phyloP scores from a whole-genome alignment of 2,329 filamentous ascomycete species.

The Beauveria brongniartii region DNA sequence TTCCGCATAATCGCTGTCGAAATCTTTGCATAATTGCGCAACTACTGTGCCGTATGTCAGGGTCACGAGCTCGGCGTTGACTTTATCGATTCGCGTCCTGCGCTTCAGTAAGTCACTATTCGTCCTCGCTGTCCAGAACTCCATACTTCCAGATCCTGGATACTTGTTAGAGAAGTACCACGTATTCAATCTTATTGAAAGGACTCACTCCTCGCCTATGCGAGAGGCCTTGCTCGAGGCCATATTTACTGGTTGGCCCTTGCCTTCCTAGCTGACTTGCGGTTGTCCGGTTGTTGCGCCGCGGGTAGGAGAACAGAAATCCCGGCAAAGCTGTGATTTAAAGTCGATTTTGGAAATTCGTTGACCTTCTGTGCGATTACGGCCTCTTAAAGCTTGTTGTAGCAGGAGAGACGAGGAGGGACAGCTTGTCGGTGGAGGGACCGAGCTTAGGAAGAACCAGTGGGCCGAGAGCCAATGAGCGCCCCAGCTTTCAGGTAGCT shows the following conservation, averaged over 20 bases:
- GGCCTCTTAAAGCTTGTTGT: not conserved
- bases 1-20: slow-evolving; percentile 85
- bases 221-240: slow-evolving; percentile 53
- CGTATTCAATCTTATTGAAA: slow-evolving; percentile 15
- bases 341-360: not conserved
- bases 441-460: slow-evolving; percentile 23
- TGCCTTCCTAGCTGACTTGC: not conserved
- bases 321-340: not conserved
- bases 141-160: slow-evolving; percentile 81
- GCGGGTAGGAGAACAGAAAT: not conserved
- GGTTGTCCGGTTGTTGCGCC: not conserved
- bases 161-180: slow-evolving; percentile 22
- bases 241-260: slow-evolving; percentile 31
- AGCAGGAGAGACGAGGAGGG: not conserved
- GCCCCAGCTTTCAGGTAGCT: slow-evolving; percentile 6
- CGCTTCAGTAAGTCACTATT: slow-evolving; percentile 20
- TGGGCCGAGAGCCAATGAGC: slow-evolving; percentile 26
- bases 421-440: slow-evolving; percentile 16
- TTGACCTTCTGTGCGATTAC: not conserved
- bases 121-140: slow-evolving; percentile 1
- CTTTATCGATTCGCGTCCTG: slow-evolving; percentile 92
- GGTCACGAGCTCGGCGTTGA: slow-evolving; percentile 95
- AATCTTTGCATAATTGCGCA: slow-evolving; percentile 92
- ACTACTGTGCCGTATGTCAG: slow-evolving; percentile 98
- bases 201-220: slow-evolving; percentile 52